These are phyloP conservation scores for Pelargonium myrrhifolium DNA, from an alignment of 441 rosid genomes.

Conservation along the genomic window DNA sequence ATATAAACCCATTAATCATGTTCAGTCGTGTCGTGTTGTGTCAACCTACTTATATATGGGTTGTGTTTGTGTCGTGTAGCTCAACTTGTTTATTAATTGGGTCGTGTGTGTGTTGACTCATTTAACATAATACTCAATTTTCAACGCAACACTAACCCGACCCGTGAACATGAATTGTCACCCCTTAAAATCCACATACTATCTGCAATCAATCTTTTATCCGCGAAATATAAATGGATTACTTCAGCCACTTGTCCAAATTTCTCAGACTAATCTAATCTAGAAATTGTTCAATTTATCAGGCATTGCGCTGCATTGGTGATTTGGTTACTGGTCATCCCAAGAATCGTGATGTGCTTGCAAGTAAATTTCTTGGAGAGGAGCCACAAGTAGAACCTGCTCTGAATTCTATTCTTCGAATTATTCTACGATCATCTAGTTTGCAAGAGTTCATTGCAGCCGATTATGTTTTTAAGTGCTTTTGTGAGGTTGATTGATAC, in stretches of 20 bases:
- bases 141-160: no score
- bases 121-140: no score
- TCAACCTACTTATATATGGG: no score
- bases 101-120: no score
- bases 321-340: constrained; percentile 70
- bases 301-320: constrained; percentile 87
- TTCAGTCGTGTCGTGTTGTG: no score
- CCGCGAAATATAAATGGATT: not conserved
- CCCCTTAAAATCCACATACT: no score
- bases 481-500: constrained; percentile 83
- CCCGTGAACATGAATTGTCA: no score
- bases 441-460: constrained; percentile 90
- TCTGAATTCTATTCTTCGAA: constrained; percentile 81
- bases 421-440: constrained; percentile 77
- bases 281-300: constrained; percentile 20
- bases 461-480: constrained; percentile 74
- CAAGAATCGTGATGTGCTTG: constrained; percentile 70
- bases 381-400: constrained; percentile 86
- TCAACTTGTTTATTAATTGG: no score
- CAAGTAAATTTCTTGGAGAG: constrained; percentile 90
- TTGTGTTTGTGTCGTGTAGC: no score
- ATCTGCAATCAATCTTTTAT: no score
- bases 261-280: not conserved
- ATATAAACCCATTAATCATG: no score
- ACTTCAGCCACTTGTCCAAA: not conserved